phyloP scores from a whole-genome alignment of 2,329 filamentous ascomycete species.

The Penicillium sp. region DNA sequence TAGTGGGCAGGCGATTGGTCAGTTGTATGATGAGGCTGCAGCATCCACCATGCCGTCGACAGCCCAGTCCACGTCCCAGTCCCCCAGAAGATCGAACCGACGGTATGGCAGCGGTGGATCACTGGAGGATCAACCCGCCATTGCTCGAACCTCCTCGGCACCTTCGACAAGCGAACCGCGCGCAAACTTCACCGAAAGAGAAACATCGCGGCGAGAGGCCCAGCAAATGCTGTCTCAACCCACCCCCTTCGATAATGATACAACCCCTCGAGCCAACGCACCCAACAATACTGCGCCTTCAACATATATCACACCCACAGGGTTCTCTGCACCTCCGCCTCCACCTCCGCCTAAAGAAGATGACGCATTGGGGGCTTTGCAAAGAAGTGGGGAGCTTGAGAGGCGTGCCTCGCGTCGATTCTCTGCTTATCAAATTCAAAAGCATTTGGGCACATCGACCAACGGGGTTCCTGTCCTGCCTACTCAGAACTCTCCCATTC shows the following conservation, averaged over 20 bases:
- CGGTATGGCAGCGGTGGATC: conserved; percentile 41
- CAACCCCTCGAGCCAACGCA: conserved; percentile 26
- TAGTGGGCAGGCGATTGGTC: conserved; percentile 45
- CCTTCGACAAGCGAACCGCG: conserved; percentile 23
- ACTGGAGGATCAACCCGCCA: conserved; percentile 31
- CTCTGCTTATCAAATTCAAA: conserved; percentile 94
- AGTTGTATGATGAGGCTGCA: conserved; percentile 42
- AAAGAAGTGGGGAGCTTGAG: conserved; percentile 88
- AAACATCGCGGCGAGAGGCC: conserved; percentile 38
- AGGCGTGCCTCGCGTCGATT: conserved; percentile 88
- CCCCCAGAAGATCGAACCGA: conserved; percentile 32
- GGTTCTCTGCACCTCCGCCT: conserved; percentile 62
- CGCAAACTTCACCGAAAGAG: conserved; percentile 36
- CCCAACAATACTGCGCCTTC: conserved; percentile 25
- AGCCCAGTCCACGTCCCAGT: conserved; percentile 18
- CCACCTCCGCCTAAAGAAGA: conserved; percentile 80
- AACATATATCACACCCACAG: conserved; percentile 11
- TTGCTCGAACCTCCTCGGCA: conserved; percentile 29
- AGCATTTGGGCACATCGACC: conserved; percentile 77
- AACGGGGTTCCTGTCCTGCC: conserved; percentile 86
- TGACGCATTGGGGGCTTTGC: conserved; percentile 85
- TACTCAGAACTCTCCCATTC: conserved; percentile 48
- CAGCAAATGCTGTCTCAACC: conserved; percentile 50
- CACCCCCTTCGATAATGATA: conserved; percentile 65
- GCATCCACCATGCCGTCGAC: conserved; percentile 20